These are phyloP conservation scores for Starmerella gropengiesseri DNA, from an alignment of 805 yeast genomes.

Conservation along the genomic window DNA sequence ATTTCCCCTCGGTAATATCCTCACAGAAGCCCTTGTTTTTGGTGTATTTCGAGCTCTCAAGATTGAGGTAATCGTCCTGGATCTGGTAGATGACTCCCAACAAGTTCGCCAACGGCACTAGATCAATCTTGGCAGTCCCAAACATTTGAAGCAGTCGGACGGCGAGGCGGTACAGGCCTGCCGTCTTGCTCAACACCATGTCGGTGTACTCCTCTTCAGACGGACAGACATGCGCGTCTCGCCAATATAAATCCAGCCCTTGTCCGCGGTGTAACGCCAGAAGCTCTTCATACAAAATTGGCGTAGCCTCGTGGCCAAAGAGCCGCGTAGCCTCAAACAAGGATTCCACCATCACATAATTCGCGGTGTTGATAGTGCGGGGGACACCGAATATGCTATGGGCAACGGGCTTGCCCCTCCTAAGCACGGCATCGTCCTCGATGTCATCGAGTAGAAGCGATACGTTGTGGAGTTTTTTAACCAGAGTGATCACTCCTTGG, in stretches of 20 bases:
- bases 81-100: slow-evolving; percentile 81
- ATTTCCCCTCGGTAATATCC: slow-evolving; percentile 81
- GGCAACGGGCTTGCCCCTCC: slow-evolving; percentile 74
- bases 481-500: slow-evolving; percentile 35
- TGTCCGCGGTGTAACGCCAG: slow-evolving; percentile 79
- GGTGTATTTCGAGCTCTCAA: slow-evolving; percentile 42
- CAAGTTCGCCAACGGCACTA: slow-evolving; percentile 56
- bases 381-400: slow-evolving; percentile 71
- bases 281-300: slow-evolving; percentile 58
- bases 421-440: slow-evolving; percentile 59
- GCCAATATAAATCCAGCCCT: slow-evolving; percentile 80
- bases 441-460: slow-evolving; percentile 75
- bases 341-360: slow-evolving; percentile 69
- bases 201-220: slow-evolving; percentile 51
- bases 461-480: slow-evolving; percentile 55
- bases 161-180: slow-evolving; percentile 73
- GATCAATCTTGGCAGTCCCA: slow-evolving; percentile 19
- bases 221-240: slow-evolving; percentile 55
- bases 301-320: slow-evolving; percentile 28
- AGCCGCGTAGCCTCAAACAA: slow-evolving; percentile 39
- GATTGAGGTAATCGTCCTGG: slow-evolving; percentile 70
- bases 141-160: slow-evolving; percentile 47
- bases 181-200: slow-evolving; percentile 84
- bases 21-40: slow-evolving; percentile 69
- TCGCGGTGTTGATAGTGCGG: slow-evolving; percentile 70